These are phyloP conservation scores for Mycena olivaceomarginata DNA, from an alignment of 768 basidiomycete species.

Conservation along the genomic window DNA sequence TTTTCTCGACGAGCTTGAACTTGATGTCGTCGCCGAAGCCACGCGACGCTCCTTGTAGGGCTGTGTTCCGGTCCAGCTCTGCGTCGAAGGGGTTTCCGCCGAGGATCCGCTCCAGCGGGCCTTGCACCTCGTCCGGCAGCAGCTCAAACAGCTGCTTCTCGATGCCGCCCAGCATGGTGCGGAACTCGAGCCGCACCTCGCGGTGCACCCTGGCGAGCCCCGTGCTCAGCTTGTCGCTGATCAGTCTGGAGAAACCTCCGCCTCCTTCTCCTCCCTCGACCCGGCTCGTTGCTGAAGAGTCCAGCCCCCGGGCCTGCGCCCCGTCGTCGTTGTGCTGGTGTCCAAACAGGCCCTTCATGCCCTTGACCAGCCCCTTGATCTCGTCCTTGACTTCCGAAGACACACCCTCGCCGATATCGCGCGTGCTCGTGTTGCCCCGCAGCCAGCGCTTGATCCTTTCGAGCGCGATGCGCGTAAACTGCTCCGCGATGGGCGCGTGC, in stretches of 20 bases:
- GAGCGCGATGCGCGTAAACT: neutral
- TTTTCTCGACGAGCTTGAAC: neutral
- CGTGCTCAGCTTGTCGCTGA: slow-evolving; percentile 1
- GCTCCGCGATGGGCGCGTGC: neutral
- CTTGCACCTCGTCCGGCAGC: neutral
- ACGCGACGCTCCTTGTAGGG: neutral
- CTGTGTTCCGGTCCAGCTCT: neutral
- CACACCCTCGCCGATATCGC: neutral
- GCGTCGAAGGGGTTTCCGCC: neutral
- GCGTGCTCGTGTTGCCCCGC: neutral
- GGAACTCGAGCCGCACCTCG: neutral
- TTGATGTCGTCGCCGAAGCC: neutral
- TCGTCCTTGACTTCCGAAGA: neutral
- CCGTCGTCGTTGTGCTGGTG: neutral
- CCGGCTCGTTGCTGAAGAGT: neutral
- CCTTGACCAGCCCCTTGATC: slow-evolving; percentile 1
- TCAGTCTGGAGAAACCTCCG: neutral
- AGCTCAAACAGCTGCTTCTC: neutral
- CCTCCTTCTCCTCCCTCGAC: slow-evolving; percentile 1
- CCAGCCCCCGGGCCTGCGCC: neutral
- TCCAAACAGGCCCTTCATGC: slow-evolving; percentile 1
- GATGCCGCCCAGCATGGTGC: neutral
- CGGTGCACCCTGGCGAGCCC: neutral
- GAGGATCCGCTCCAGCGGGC: slow-evolving; percentile 1
- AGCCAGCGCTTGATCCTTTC: neutral